Base-by-base conservation (phyloP, 2,329 filamentous ascomycete genomes). In the Parastagonospora nodorum region DNA sequence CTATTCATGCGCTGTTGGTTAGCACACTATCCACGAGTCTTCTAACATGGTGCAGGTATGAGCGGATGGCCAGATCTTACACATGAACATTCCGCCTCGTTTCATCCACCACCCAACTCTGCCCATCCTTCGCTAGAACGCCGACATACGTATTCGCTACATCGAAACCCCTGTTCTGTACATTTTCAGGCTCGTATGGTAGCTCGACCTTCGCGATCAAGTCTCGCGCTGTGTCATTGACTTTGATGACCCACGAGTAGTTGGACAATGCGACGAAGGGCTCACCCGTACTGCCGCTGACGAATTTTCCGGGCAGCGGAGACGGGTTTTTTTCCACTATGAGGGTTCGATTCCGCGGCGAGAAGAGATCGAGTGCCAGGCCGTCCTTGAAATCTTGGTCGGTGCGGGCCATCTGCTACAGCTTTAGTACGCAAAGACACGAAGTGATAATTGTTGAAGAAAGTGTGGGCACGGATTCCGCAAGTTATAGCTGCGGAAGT, bases 61-160 rank as follows among this genome's bases (percentile, higher is more conserved):
- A 37, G 12, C 8, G 35, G 12, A 37, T 37, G 41, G 12, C 29
- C 28, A 37, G 11, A 16, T 14, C 48, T 40, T 55, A 49, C 50
- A 51, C 45, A 24, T 70, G 67, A 8, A 72, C 64, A 45, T 68
- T 71, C 27, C 65, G 48, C 10, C 50, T 51, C 2, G 44, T 14
- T 11, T 71, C 68, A 9, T 73, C 43, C 52, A 76, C 24, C 56
- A 71, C 48, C 75, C 76, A 69, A 66, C 69, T 41, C 63, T 75
- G 45, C 7, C 53, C 45, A 43, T 57, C 56, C 3, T 14, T 11
- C 2, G 51, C 47, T 6, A 61, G 47, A 28, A 12, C 41, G 5
- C 50, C 56, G 16, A 61, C 51, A 36, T 52, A 60, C 12, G 57
- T 60, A 33, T 60, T 52, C 6, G 31, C 47, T 24, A n/a, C 44